A percentile compares a stretch with the other conserved stretches of the same genome.
These are phyloP conservation scores for Xylaria bambusicola DNA, from an alignment of 495 filamentous ascomycete genomes.

Conservation along the genomic window DNA sequence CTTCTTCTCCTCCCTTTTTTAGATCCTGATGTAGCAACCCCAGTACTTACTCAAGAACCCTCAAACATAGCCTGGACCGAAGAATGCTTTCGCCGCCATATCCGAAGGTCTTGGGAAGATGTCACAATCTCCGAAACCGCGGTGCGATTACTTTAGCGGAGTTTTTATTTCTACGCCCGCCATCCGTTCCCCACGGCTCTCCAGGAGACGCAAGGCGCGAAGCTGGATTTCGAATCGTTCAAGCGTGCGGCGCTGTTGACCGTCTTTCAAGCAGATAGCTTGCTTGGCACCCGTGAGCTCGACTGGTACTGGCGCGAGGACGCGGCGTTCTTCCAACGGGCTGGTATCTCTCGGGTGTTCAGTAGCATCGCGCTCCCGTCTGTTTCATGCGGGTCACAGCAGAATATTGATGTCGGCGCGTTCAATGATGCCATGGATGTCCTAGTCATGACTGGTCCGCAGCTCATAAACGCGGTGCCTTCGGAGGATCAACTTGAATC, in stretches of 20 bases:
- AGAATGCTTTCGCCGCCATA: conserved; percentile 2
- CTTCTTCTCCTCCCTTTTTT: too few species aligned
- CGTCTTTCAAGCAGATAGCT: conserved; percentile 14
- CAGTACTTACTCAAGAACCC: too few species aligned
- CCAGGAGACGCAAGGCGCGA: not conserved
- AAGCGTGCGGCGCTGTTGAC: conserved; percentile 2
- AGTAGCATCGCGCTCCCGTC: not conserved
- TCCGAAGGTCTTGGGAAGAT: not conserved
- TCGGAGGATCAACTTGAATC: not conserved
- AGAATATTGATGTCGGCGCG: not conserved
- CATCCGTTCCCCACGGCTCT: not conserved
- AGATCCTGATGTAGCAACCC: too few species aligned
- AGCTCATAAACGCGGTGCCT: not conserved
- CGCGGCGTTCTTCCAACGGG: conserved; percentile 4
- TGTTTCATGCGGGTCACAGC: too few species aligned
- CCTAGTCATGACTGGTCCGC: conserved; percentile 6
- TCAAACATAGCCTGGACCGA: not conserved
- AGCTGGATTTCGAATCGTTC: not conserved
- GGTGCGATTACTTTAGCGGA: not conserved
- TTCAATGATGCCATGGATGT: conserved; percentile 5
- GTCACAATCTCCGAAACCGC: not conserved
- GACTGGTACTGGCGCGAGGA: conserved; percentile 20
- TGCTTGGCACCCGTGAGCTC: conserved; percentile 21
- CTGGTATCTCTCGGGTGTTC: not conserved
- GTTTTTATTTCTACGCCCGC: conserved; percentile 10